phyloP scores from a whole-genome alignment of 257 asterid genomes.

The Fraxinus anomala region DNA sequence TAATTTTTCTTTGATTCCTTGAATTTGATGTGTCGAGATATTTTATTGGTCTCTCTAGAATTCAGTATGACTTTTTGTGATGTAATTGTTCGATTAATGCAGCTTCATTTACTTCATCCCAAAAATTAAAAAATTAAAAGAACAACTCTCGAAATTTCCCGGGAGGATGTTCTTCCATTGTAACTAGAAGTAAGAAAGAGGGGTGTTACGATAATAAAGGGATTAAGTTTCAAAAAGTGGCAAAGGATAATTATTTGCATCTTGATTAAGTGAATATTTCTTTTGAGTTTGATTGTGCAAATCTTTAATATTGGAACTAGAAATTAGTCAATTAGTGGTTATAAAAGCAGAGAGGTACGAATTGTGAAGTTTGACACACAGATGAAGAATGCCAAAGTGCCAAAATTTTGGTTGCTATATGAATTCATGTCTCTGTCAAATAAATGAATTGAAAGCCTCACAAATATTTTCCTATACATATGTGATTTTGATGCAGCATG shows the following conservation, averaged over 20 bases:
- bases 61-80: background rate
- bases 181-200: background rate
- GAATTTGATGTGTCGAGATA: background rate
- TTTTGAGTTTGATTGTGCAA: background rate
- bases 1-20: background rate
- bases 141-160: too few relatives aligned
- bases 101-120: background rate
- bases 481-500: slow-evolving; percentile 54
- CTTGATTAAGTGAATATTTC: background rate
- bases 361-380: background rate
- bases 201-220: background rate
- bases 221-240: background rate
- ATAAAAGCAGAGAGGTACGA: background rate
- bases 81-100: background rate
- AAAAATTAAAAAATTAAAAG: too few relatives aligned
- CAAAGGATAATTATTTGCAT: slow-evolving; percentile 4
- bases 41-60: background rate
- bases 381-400: background rate
- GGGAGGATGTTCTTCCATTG: background rate
- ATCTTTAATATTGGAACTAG: background rate
- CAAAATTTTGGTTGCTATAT: too few relatives aligned
- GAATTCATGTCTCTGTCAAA: background rate
- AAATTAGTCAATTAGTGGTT: background rate
- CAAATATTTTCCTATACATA: background rate
- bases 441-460: background rate